Evolutionary conservation across 257 asterid species (phyloP), one percentile per base, ranked within the genome.

Genomic region (Primulina eburnea): DNA sequence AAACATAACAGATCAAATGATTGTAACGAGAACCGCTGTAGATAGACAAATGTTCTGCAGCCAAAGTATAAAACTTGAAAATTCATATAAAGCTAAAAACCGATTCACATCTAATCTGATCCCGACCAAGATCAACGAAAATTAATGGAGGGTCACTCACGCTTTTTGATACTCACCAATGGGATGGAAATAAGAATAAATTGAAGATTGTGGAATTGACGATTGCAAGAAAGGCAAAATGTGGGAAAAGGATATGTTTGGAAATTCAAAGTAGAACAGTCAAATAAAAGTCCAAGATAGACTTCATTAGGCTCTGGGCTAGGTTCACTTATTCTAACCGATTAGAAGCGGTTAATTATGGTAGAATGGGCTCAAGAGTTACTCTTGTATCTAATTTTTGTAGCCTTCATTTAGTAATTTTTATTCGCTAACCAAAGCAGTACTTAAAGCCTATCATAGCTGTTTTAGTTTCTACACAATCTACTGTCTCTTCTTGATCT

Each of bases 381-480:
- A 17, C 5, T 50, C 21, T 5, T 16, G 17, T 0, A 50, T 50
- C 21, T 50, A 16, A 16, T 5, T 50, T 50, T 5, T 50, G 57
- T 50, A 16, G 21, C 20, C 57, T 50, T 50, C 16, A 50, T 4
- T 50, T 50, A 50, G 57, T 17, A 20, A 50, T 14, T 43, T 43
- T 43, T 43, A 43, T 11, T 43, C 1, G 0, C 53, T 11, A 12
- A 43, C 7, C 53, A 14, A 43, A 6, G 53, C n/a, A 43, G 6
- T 43, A 43, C 8, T 50, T 50, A 50, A 16, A 50, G 8, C 57
- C 21, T 18, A 50, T 50, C 7, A 50, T 16, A 14, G 20, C 8
- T 50, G 57, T 50, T 50, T 14, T 50, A 17, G 57, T 50, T 50
- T 72, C 77, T 28, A 65, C 58, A 69, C 68, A 69, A 26, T 38